Conservation (phyloP, 768 basidiomycete species). For the Stropharia rugosoannulata region DNA sequence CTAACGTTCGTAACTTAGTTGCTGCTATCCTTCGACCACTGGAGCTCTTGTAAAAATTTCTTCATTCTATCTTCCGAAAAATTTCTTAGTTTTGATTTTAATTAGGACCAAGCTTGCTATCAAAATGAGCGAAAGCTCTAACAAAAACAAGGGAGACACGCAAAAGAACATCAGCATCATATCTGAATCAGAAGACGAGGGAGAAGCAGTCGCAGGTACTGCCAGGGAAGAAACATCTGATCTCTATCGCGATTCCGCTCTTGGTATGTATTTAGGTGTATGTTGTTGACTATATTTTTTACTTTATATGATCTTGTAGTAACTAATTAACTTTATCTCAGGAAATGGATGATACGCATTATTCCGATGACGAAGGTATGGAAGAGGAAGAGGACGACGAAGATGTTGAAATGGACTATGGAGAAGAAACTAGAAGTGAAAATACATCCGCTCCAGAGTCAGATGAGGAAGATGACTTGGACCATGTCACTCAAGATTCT, state of each 20-base stretch:
- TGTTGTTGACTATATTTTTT: constrained; percentile 31
- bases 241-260: constrained; percentile 92
- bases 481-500: constrained; percentile 54
- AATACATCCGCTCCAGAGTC: constrained; percentile 78
- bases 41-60: constrained; percentile 74
- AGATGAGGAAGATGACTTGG: constrained; percentile 62
- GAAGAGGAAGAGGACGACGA: constrained; percentile 82
- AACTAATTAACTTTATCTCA: constrained; percentile 24
- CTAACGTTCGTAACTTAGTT: constrained; percentile 84
- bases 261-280: constrained; percentile 94
- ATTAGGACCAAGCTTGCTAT: constrained; percentile 92
- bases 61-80: background rate
- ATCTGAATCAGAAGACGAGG: constrained; percentile 54
- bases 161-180: constrained; percentile 45
- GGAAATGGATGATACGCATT: constrained; percentile 86
- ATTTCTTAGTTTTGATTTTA: constrained; percentile 13
- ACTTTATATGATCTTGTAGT: background rate
- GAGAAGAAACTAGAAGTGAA: constrained; percentile 79
- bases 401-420: constrained; percentile 87
- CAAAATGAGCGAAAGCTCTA: constrained; percentile 87
- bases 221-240: constrained; percentile 84
- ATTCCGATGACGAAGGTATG: constrained; percentile 70
- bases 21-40: constrained; percentile 85
- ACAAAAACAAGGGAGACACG: constrained; percentile 64
- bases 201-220: constrained; percentile 52